Evolutionary conservation across 1,284 basidiomycete species (phyloP), one percentile per base, ranked within the genome.

Genomic region (Cutaneotrichosporon sp.): DNA sequence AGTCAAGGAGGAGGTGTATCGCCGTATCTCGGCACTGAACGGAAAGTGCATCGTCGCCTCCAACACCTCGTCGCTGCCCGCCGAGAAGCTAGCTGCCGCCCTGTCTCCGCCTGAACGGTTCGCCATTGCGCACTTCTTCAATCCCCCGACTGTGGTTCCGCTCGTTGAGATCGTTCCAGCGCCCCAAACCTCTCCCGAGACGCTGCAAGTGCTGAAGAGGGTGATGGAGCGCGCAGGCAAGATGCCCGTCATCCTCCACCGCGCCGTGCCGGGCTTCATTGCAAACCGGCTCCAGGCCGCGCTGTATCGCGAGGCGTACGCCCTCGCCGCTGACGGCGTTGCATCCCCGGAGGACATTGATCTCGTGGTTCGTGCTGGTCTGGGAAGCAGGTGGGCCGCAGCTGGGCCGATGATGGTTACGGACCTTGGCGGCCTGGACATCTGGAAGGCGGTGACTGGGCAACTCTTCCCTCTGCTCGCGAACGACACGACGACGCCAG

Each of bases 101-200:
- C 27, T 55, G 7, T 6, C 14, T 6, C 33, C 43, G 16, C 49
- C 54, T 1, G 20, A 8, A 1, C 49, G 54, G 5, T 55, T 55
- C 29, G 54, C 54, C 8, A 49, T 55, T 24, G 54, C 54, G 20
- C 54, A 55, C 46, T 55, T 55, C 35, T 55, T 55, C 46, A 51
- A 51, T 42, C 54, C 49, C 11, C 34, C 54, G 22, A 34, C 45
- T 11, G 35, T 51, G 14, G 54, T 55, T 5, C 54, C 54, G 6
- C 46, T 55, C 16, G 54, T 55, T 31, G 54, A 55, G 31, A 39
- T 55, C 14, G 54, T 55, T 0, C 54, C 54, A 0, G 33, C 39
- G 2, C 4, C 17, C 3, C 3, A 11, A 1, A 55, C 54, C 5
- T 14, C 22, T 1, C 34, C 41, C n/a, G 46, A 39, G 10, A 46